phyloP scores from a whole-genome alignment of 192 early-diverging fungal species.

The Entomortierella chlamydospora region DNA sequence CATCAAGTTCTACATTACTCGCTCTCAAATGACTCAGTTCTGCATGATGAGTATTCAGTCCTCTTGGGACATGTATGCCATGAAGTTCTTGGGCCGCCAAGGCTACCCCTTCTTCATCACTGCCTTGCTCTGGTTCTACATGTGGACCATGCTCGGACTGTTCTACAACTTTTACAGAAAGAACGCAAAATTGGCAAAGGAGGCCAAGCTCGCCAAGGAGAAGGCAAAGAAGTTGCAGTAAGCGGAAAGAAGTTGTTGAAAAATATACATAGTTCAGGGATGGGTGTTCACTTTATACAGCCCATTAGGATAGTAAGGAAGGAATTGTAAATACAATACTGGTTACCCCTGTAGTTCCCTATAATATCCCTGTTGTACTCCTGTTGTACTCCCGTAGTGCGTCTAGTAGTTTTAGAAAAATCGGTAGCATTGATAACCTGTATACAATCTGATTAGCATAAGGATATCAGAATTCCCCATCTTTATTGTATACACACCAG shows the following conservation, averaged over 20 bases:
- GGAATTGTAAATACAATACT: constrained; percentile 1
- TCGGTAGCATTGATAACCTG: no score
- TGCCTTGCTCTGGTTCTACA: constrained; percentile 70
- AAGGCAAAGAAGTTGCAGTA: constrained; percentile 49
- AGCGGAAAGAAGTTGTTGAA: no score
- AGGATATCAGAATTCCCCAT: no score
- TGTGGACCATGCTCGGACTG: constrained; percentile 73
- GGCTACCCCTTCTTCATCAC: constrained; percentile 63
- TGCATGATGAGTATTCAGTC: constrained; percentile 68
- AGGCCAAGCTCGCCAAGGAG: constrained; percentile 36
- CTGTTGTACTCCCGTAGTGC: no score
- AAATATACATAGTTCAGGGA: no score
- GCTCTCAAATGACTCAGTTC: constrained; percentile 77
- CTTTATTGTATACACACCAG: no score
- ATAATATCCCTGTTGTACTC: no score
- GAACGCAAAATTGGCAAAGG: constrained; percentile 56
- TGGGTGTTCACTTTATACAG: neutral
- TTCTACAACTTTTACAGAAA: constrained; percentile 71
- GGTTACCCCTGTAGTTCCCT: no score
- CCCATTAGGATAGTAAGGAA: neutral
- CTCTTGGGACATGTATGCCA: constrained; percentile 56
- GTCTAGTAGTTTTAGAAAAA: no score
- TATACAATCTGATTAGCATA: no score
- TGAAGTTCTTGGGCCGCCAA: constrained; percentile 44
- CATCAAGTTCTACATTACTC: constrained; percentile 72